phyloP scores from a whole-genome alignment of 177 flowering plant species.

The Tripterygium wilfordii region DNA sequence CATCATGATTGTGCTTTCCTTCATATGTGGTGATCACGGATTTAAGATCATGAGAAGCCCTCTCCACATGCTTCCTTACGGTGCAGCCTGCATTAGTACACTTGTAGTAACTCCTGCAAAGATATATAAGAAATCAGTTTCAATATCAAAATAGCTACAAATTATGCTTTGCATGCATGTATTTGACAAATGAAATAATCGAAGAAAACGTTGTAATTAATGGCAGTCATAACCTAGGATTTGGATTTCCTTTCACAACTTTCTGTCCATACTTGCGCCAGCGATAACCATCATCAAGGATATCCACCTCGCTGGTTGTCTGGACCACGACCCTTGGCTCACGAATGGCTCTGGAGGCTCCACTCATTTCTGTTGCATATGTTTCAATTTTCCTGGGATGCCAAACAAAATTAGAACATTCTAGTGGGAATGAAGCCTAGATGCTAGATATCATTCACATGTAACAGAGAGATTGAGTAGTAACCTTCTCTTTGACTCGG shows the following conservation, averaged over 20 bases:
- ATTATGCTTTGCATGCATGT: too few species aligned
- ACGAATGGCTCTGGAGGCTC: constrained; percentile 75
- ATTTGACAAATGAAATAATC: too few species aligned
- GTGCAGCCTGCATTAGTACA: constrained; percentile 85
- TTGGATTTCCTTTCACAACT: constrained; percentile 92
- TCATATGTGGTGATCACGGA: constrained; percentile 94
- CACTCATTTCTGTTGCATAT: constrained; percentile 62
- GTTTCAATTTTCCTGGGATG: constrained; percentile 66
- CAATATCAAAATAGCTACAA: too few species aligned
- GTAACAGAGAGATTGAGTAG: not conserved
- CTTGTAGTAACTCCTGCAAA: constrained; percentile 95
- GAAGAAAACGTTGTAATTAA: too few species aligned
- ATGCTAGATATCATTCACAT: constrained; percentile 6
- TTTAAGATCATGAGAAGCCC: constrained; percentile 86
- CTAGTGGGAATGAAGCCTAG: too few species aligned
- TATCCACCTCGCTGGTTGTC: constrained; percentile 92
- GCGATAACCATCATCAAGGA: constrained; percentile 90
- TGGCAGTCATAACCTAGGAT: constrained; percentile 77
- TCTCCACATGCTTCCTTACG: constrained; percentile 86
- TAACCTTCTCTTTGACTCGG: constrained; percentile 90
- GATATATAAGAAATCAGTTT: too few species aligned
- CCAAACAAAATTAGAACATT: constrained; percentile 4
- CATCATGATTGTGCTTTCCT: constrained; percentile 93
- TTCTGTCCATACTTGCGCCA: constrained; percentile 93
- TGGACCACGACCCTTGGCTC: constrained; percentile 97